Base-by-base conservation (phyloP, 257 asterid genomes). In the Craterostigma plantagineum region DNA sequence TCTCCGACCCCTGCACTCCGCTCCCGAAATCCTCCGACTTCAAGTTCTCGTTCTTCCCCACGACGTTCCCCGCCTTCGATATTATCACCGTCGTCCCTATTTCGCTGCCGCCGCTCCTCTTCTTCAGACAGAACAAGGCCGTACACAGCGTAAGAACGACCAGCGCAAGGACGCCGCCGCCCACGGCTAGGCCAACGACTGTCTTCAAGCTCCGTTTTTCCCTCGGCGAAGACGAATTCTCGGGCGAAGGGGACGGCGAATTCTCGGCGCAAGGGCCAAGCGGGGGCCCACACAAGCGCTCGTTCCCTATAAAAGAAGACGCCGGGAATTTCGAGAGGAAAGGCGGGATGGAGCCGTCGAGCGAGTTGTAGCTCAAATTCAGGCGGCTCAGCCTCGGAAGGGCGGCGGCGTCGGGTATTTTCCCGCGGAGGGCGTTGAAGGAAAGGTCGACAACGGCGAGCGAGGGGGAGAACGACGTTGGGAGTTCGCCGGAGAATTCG, bases 21-120 rank as follows among this genome's bases (percentile, higher is more conserved):
- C 94, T 83, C n/a, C 93, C 99, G 4, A 90, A 83, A 54, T 90
- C 95, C 18, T 65, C 90, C 0, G 99, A 62, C 52, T 79, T 90
- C 50, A 73, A 52, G 49, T 69, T 65, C 46, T 68, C 91, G 0
- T 45, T 60, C 63, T 73, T 77, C 16, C 72, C 95, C 10, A 43
- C 95, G 11, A 43, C 72, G 17, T 48, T 71, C 0, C 72, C 16
- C 13, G 65, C 73, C 75, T 75, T 77, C 35, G 71, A 73, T 44
- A 75, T 76, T 59, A 61, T 68, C 60, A 56, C 69, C 27, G 70
- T 57, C 1, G 70, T 41, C 13, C 44, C 54, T 5, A 54, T 59
- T 4, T 18, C 51, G 4, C n/a, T n/a, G n/a, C 58, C 60, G 5
- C 33, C 38, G 11, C 35, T 57, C 50, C 46, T 77, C 72, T 66